These are phyloP conservation scores for Diplogelasinospora grovesii DNA, from an alignment of 495 filamentous ascomycete species.

Conservation along the genomic window DNA sequence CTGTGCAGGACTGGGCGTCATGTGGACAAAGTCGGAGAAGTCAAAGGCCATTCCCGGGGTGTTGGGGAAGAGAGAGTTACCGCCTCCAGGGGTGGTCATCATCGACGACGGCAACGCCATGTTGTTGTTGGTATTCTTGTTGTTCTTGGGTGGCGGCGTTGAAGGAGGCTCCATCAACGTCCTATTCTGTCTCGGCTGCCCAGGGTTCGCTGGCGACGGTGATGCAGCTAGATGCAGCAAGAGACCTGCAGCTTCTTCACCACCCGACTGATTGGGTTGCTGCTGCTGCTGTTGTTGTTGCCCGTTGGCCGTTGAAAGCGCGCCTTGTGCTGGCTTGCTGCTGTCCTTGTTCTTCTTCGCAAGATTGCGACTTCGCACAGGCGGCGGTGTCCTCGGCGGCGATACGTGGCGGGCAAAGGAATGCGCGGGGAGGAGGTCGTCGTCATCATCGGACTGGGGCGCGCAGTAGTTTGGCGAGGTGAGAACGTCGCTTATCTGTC, in stretches of 20 bases:
- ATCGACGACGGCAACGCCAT: constrained; percentile 75
- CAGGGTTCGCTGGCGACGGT: constrained; percentile 69
- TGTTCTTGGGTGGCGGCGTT: constrained; percentile 74
- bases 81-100: constrained; percentile 78
- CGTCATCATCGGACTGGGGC: constrained; percentile 66
- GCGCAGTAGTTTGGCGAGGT: constrained; percentile 55
- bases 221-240: constrained; percentile 89
- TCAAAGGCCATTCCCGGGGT: constrained; percentile 71
- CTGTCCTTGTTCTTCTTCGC: constrained; percentile 29
- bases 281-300: constrained; percentile 4
- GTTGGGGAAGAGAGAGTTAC: constrained; percentile 50
- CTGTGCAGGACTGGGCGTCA: constrained; percentile 91
- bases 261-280: constrained; percentile 43
- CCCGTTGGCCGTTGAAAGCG: too few species aligned
- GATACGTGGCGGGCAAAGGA: constrained; percentile 62
- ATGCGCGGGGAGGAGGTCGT: constrained; percentile 67
- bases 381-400: constrained; percentile 77
- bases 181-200: constrained; percentile 21
- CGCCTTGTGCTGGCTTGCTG: constrained; percentile 3
- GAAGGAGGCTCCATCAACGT: constrained; percentile 78
- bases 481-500: constrained; percentile 57
- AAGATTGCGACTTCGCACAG: constrained; percentile 50
- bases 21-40: constrained; percentile 94
- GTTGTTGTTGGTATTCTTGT: too few species aligned
- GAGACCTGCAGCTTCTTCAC: constrained; percentile 83